Conservation (phyloP, 441 rosid species). For the Populus hybrid region DNA sequence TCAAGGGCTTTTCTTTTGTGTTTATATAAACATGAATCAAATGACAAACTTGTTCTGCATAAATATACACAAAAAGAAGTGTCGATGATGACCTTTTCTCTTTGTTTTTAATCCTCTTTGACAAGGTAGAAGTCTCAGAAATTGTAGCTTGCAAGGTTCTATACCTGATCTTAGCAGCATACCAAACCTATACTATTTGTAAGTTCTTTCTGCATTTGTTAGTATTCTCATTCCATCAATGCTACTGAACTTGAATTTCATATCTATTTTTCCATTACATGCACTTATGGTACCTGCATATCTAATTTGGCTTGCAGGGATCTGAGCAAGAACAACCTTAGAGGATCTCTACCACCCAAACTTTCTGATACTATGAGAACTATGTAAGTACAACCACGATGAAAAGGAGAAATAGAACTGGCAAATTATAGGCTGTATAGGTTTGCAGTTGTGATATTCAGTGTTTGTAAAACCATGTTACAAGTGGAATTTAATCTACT, state of each 20-base stretch:
- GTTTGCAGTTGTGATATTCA: background rate
- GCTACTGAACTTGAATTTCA: background rate
- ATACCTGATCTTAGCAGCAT: too few relatives aligned
- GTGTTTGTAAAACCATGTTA: background rate
- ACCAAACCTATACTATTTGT: slow-evolving; percentile 56
- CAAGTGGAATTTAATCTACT: background rate
- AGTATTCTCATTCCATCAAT: background rate
- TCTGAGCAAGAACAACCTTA: slow-evolving; percentile 69
- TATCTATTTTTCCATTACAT: background rate
- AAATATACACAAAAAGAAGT: background rate
- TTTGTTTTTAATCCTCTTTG: slow-evolving; percentile 10
- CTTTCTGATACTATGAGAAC: slow-evolving; percentile 63
- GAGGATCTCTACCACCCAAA: slow-evolving; percentile 62
- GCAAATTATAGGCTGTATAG: background rate
- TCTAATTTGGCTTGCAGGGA: slow-evolving; percentile 51
- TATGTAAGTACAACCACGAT: slow-evolving; percentile 50
- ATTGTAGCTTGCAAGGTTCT: slow-evolving; percentile 77
- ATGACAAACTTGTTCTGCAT: background rate
- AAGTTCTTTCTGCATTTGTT: slow-evolving; percentile 28
- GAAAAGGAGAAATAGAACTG: background rate
- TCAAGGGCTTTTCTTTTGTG: background rate
- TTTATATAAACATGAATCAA: background rate
- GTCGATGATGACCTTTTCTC: slow-evolving; percentile 19
- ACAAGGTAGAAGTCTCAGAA: slow-evolving; percentile 80
- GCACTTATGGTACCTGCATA: slow-evolving; percentile 6